Base-by-base conservation (phyloP, 345 rosid genomes). In the Euphorbia lathyris region DNA sequence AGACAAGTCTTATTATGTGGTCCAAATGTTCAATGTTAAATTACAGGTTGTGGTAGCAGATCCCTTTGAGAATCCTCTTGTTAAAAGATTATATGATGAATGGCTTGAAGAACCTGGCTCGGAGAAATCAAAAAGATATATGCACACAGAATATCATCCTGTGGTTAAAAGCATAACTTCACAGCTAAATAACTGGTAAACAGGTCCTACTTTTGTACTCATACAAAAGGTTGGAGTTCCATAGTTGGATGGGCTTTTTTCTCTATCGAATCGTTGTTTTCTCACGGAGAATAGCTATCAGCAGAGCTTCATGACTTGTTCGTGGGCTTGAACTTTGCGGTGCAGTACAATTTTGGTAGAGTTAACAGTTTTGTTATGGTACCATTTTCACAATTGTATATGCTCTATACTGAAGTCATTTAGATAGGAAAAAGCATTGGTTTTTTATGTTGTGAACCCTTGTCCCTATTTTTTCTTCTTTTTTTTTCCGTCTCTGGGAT, bases 61-160 rank as follows among this genome's bases (percentile, higher is more conserved):
- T 83, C 97, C 99, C 43, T 88, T 82, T 69, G 75, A 83, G 75
- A 92, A 90, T 76, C 92, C 88, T 48, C 79, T 82, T 40, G 96
- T 91, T 9, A 87, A 81, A 74, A 65, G 80, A 65, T 32, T 92
- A 48, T 90, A 86, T 48, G 87, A 87, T 0, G 97, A 95, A 67
- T 92, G 97, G 99, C 97, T 92, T 64, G 88, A 72, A 59, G 85
- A 86, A 36, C 99, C 98, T 30, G 94, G 98, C 72, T 95, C 97
- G 1, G 79, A 79, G 72, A 83, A 82, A 71, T 97, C 99, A 0
- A 90, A 78, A 78, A 82, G 75, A 82, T 79, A 77, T 68, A 53
- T 92, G 86, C 97, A 90, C 79, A 90, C 98, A 23, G 88, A 66
- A 68, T 95, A 90, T 81, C 98, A 92, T 83, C 96, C 94, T 3